Conservation (phyloP, 192 early-diverging fungal species). For the Diversispora epigaea region DNA sequence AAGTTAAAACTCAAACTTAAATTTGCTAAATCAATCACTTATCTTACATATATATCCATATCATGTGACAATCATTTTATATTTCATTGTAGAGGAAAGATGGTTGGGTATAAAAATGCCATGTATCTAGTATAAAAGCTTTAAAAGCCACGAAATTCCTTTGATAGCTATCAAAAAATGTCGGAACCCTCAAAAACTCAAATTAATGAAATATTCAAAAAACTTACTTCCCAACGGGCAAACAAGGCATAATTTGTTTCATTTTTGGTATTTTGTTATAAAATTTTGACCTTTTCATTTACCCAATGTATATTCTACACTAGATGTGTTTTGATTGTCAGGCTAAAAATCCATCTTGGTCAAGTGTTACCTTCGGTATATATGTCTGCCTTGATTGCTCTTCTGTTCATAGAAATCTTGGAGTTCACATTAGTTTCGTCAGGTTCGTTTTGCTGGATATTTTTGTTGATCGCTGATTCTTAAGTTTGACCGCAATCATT, state of each 20-base stretch:
- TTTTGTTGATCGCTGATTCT: too few relatives aligned
- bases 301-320: not conserved
- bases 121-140: too few relatives aligned
- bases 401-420: constrained; percentile 92
- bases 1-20: too few relatives aligned
- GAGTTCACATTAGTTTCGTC: constrained; percentile 97
- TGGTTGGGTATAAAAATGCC: too few relatives aligned
- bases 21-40: too few relatives aligned
- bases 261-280: not conserved
- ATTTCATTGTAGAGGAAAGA: too few relatives aligned
- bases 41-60: too few relatives aligned
- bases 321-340: constrained; percentile 94
- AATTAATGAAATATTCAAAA: constrained; percentile 63
- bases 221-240: constrained; percentile 59
- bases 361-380: constrained; percentile 89
- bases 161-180: constrained; percentile 10
- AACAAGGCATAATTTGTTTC: constrained; percentile 55
- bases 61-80: too few relatives aligned
- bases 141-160: too few relatives aligned
- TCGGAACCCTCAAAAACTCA: constrained; percentile 56
- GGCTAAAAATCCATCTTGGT: constrained; percentile 94
- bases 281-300: not conserved
- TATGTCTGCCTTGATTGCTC: constrained; percentile 97
- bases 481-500: too few relatives aligned
- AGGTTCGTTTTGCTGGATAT: constrained; percentile 51